Evolutionary conservation across 2,329 filamentous ascomycete species (phyloP).

Genomic region (Taxawa tesnikishii): DNA sequence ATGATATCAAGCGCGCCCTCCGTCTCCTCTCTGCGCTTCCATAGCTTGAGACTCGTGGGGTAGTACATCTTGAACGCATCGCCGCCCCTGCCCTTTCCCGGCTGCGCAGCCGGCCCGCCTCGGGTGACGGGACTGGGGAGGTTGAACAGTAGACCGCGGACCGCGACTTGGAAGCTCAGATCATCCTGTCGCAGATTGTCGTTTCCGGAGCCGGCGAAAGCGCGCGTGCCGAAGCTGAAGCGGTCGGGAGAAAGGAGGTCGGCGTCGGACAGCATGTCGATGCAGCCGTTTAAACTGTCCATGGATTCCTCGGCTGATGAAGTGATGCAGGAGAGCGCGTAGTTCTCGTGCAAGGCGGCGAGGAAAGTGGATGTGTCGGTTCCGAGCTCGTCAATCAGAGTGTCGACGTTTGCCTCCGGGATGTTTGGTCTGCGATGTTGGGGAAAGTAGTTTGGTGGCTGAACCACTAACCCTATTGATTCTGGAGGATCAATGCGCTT

Average conservation of each 20-base stretch:
- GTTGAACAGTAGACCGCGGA: slow-evolving; percentile 73
- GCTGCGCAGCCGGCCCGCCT: slow-evolving; percentile 24
- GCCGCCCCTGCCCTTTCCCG: slow-evolving; percentile 15
- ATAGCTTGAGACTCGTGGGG: slow-evolving; percentile 70
- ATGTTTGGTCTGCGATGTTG: slow-evolving; percentile 29
- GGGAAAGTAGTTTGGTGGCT: slow-evolving; percentile 34
- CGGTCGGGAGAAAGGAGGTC: slow-evolving; percentile 71
- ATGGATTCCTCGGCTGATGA: slow-evolving; percentile 49
- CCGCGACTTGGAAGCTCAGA: slow-evolving; percentile 82
- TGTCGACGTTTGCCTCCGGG: slow-evolving; percentile 41
- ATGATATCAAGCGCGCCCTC: slow-evolving; percentile 61
- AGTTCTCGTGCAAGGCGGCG: slow-evolving; percentile 87
- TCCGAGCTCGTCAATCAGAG: slow-evolving; percentile 82
- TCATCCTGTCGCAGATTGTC: slow-evolving; percentile 84
- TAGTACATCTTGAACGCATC: slow-evolving; percentile 88
- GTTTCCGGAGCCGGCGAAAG: slow-evolving; percentile 37
- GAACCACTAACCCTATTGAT: slow-evolving; percentile 18
- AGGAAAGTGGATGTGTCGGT: slow-evolving; percentile 87
- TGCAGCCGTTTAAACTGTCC: slow-evolving; percentile 72
- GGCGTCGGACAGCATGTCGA: slow-evolving; percentile 75
- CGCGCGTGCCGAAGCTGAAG: slow-evolving; percentile 47
- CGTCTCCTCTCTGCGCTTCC: slow-evolving; percentile 73
- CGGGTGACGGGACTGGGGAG: slow-evolving; percentile 76
- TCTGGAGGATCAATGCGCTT: slow-evolving; percentile 55
- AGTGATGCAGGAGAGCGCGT: slow-evolving; percentile 66